Conservation (phyloP, 495 filamentous ascomycete genomes). For the Alectoria sarmentosa region DNA sequence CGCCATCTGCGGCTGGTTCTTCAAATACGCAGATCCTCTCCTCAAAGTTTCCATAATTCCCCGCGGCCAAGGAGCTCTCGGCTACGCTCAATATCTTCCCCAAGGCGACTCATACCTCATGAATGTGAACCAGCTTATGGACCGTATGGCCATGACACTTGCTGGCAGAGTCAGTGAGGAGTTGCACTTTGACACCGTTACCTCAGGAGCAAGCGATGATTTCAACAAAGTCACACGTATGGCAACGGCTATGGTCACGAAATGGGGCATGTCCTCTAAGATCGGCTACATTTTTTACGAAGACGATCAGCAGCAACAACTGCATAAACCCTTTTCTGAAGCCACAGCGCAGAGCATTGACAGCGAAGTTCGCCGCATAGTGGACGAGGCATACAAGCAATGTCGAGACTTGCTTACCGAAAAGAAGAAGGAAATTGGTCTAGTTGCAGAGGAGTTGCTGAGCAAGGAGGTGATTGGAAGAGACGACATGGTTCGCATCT, state of each 20-base stretch:
- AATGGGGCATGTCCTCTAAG: constrained; percentile 95
- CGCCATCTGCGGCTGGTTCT: constrained; percentile 97
- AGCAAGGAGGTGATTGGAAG: constrained; percentile 82
- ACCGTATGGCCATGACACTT: constrained; percentile 99
- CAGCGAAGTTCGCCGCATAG: constrained; percentile 77
- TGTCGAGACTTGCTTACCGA: constrained; percentile 75
- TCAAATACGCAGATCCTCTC: constrained; percentile 90
- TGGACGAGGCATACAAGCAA: constrained; percentile 85
- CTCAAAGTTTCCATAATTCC: constrained; percentile 99
- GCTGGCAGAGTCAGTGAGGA: constrained; percentile 93
- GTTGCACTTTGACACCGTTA: constrained; percentile 92
- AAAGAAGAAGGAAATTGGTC: constrained; percentile 79
- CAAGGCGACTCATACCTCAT: constrained; percentile 84
- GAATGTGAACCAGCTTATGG: constrained; percentile 94
- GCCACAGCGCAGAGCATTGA: constrained; percentile 88
- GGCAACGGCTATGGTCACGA: constrained; percentile 95
- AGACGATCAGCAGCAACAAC: constrained; percentile 64
- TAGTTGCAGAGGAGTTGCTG: constrained; percentile 90
- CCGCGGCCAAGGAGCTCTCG: constrained; percentile 84
- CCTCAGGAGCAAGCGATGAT: constrained; percentile 87
- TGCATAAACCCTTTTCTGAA: constrained; percentile 95
- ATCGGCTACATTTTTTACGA: constrained; percentile 88
- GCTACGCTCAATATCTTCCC: constrained; percentile 96
- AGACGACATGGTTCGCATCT: constrained; percentile 83
- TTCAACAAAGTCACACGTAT: constrained; percentile 97